Evolutionary conservation across 1,284 basidiomycete species (phyloP), one percentile per base, ranked within the genome.

Genomic region (Erythrobasidium hasegawianum): DNA sequence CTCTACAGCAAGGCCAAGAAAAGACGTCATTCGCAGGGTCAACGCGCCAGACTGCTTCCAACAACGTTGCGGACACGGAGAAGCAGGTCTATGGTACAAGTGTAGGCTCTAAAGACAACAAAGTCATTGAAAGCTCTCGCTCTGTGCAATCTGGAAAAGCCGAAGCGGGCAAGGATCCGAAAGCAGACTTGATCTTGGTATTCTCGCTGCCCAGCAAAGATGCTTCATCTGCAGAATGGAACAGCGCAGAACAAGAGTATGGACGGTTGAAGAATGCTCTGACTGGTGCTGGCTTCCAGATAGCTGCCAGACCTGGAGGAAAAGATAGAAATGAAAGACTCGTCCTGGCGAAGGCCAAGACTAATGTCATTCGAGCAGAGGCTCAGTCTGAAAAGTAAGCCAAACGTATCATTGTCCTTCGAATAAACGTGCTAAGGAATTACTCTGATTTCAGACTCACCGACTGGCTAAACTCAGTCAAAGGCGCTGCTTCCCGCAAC

Each of bases 341-440:
- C 57, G 79, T 96, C 2, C 86, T 96, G 69, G 83, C 95, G 13
- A 81, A 82, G n/a, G 89, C 87, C 67, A 84, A 86, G 0, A 80
- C 83, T 47, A 79, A 79, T 41, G 82, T 86, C 64, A 78, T 95
- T 10, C 76, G 27, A n/a, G 9, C 18, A 13, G 41, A 54, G 8
- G 53, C 40, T 45, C 52, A 33, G 38, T 26, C 38, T 52, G 54
- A 52, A 66, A 29, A 56, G 45, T 40, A 33, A 33, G 27, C 4
- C n/a, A n/a, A n/a, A n/a, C n/a, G n/a, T n/a, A n/a, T n/a, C n/a
- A n/a, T n/a, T n/a, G n/a, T n/a, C n/a, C n/a, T n/a, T n/a, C n/a
- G n/a, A n/a, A n/a, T n/a, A n/a, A n/a, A n/a, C n/a, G n/a, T n/a
- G n/a, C n/a, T n/a, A n/a, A n/a, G n/a, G n/a, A n/a, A n/a, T n/a